Conservation (phyloP, 2,329 filamentous ascomycete genomes). For the Pseudopithomyces chartarum region DNA sequence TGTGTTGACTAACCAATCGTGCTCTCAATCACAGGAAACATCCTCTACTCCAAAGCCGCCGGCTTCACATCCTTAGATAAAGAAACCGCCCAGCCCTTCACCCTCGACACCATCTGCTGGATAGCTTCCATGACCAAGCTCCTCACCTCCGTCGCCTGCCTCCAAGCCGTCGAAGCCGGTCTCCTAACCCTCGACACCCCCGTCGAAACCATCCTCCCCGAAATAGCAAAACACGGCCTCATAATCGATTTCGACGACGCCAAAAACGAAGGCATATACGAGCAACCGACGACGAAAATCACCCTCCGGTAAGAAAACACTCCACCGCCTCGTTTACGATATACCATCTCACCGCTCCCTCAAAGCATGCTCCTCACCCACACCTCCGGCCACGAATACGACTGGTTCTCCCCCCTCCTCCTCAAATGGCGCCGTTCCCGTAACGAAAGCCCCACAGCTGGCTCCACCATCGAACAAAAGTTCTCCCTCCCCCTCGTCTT, state of each 20-base stretch:
- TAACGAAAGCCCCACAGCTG: constrained; percentile 48
- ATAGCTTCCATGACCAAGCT: constrained; percentile 54
- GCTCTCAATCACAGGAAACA: not conserved
- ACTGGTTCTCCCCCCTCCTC: constrained; percentile 51
- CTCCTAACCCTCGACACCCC: constrained; percentile 25
- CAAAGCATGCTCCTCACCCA: constrained; percentile 45
- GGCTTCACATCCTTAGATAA: constrained; percentile 8
- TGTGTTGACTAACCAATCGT: not conserved
- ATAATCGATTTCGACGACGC: constrained; percentile 21
- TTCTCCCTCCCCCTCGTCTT: constrained; percentile 58
- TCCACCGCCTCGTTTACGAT: too few species aligned
- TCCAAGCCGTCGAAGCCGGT: constrained; percentile 30
- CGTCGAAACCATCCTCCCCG: constrained; percentile 21
- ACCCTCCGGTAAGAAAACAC: constrained; percentile 46
- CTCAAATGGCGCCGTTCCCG: constrained; percentile 38
- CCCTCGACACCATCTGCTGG: constrained; percentile 45
- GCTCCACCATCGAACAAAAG: constrained; percentile 55
- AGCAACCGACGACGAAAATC: constrained; percentile 45
- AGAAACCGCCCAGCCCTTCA: constrained; percentile 9
- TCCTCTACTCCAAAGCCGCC: constrained; percentile 8
- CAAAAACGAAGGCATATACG: constrained; percentile 23
- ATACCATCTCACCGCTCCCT: too few species aligned
- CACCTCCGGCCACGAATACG: constrained; percentile 52
- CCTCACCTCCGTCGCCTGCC: constrained; percentile 22
- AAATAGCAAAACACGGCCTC: constrained; percentile 43